phyloP scores from a whole-genome alignment of 129 eudicot species.

The Artemisia tridentata region DNA sequence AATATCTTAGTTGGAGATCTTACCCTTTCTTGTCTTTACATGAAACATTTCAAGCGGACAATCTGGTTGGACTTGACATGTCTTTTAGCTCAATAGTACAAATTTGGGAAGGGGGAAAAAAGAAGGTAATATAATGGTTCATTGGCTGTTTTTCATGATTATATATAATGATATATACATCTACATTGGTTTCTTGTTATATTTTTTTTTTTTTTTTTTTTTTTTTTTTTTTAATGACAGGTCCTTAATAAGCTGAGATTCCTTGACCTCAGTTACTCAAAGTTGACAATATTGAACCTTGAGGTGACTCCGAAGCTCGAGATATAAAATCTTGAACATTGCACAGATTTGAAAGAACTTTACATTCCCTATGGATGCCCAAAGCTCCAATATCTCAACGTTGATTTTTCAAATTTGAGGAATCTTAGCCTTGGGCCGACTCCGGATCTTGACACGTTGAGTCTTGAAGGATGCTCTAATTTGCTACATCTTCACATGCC shows the following conservation, averaged over 20 bases:
- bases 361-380: not conserved
- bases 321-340: not conserved
- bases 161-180: not conserved
- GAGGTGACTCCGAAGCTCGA: not conserved
- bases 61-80: not conserved
- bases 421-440: not conserved
- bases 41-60: not conserved
- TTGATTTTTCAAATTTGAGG: not conserved
- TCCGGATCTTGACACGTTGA: not conserved
- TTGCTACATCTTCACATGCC: not conserved
- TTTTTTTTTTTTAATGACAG: not conserved
- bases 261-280: not conserved
- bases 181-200: not conserved
- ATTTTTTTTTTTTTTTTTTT: not conserved
- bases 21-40: not conserved
- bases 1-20: not conserved
- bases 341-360: not conserved
- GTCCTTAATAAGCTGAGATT: constrained; percentile 1
- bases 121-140: not conserved
- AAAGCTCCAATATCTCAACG: not conserved
- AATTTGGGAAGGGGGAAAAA: constrained; percentile 1
- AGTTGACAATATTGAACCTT: not conserved
- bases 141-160: not conserved
- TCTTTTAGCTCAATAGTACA: not conserved
- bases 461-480: not conserved